Conservation (phyloP, 2,329 filamentous ascomycete genomes). For the Remersonia thermophila region DNA sequence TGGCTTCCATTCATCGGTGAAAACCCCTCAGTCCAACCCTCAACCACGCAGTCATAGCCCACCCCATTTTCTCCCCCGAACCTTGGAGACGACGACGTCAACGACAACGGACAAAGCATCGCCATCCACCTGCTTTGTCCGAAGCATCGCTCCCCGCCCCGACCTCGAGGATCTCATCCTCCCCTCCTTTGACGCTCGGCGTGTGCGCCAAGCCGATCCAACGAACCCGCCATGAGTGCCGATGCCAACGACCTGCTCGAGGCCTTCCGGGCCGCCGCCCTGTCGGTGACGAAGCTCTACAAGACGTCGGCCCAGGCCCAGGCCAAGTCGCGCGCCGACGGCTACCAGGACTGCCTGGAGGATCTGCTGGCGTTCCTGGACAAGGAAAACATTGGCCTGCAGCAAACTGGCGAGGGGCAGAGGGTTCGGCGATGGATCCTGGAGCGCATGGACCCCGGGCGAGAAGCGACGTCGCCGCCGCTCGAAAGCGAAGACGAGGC, state of each 20-base stretch:
- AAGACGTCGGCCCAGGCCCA: slow-evolving; percentile 76
- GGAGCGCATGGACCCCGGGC: slow-evolving; percentile 56
- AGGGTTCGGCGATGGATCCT: slow-evolving; percentile 52
- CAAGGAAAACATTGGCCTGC: slow-evolving; percentile 63
- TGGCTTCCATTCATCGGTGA: neutral
- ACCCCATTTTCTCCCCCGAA: neutral
- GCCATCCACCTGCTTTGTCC: neutral
- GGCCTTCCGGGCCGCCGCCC: slow-evolving; percentile 81
- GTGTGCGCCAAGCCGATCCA: neutral
- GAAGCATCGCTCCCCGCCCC: neutral
- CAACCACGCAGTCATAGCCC: neutral
- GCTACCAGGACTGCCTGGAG: slow-evolving; percentile 89
- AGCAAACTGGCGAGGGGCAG: slow-evolving; percentile 60
- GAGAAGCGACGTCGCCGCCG: slow-evolving; percentile 38
- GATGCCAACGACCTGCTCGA: slow-evolving; percentile 59
- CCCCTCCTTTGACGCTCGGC: no score
- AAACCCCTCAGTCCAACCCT: neutral
- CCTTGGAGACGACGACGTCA: no score
- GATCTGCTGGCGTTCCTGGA: slow-evolving; percentile 81
- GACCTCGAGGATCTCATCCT: neutral
- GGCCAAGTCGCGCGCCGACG: slow-evolving; percentile 60
- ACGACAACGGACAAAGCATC: no score
- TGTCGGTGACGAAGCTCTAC: slow-evolving; percentile 93
- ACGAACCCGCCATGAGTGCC: slow-evolving; percentile 21
- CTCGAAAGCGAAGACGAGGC: slow-evolving; percentile 45